Base-by-base conservation (phyloP, 306 rosid genomes). In the Echinosophora koreensis region DNA sequence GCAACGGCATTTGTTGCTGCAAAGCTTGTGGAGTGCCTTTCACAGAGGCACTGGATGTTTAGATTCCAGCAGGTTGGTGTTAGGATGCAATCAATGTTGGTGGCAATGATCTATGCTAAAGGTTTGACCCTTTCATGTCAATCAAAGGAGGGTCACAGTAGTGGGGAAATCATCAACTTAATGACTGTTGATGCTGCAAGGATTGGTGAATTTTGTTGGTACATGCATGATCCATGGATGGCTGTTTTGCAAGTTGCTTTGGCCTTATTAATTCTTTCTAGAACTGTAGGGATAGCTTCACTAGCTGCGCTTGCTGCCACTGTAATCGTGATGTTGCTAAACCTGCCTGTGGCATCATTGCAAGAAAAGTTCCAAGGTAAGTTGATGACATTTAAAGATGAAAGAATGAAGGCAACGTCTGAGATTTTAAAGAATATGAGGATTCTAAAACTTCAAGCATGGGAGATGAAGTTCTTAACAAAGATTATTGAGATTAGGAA, bases 401-500 rank as follows among this genome's bases (percentile, higher is more conserved):
- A 13, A 18, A 85, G 98, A 86, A 94, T 94, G 98, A 91, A 94
- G 84, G 86, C 79, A 2, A 94, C 91, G 0, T 85, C 94, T 1
- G 98, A 94, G 89, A 84, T 87, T 67, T 81, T 94, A 39, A 87
- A 84, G 86, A 94, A 87, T 84, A 90, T 92, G 97, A 86, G 90
- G 87, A 90, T 89, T 81, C 94, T 94, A 28, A 94, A 94, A 82
- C 86, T 94, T 18, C 98, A 91, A 72, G 96, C 88, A 38, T 94
- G 97, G 98, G 97, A 94, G 71, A 92, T 94, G 87, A 94, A 92
- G 88, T 94, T 92, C 83, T 80, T 94, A 17, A 81, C 96, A 0
- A 94, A 87, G 82, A 83, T 94, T 67, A 28, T 76, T 27, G 84
- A 82, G 35, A 71, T 90, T 11, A 85, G 98, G 84, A 80, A 82